A percentile compares a stretch with the other conserved stretches of the same genome.
Evolutionary conservation across 805 yeast species (phyloP).

Genomic region (Nakazawaea wyomingensis): DNA sequence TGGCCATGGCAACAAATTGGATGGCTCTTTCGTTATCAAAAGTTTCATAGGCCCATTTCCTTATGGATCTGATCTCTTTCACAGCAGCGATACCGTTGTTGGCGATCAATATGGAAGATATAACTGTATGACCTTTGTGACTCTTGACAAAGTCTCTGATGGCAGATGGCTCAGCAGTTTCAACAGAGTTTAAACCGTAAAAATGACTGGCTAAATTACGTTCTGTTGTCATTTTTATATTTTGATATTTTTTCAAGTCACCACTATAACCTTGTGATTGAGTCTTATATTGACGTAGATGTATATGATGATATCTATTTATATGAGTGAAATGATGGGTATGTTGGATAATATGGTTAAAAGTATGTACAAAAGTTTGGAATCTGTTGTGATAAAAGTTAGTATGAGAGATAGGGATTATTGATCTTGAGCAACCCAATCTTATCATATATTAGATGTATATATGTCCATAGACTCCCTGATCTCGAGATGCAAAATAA

Average conservation of each 20-base stretch:
- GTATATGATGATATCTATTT: not conserved
- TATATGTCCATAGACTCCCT: not conserved
- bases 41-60: constrained; percentile 99
- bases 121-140: constrained; percentile 94
- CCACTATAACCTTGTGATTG: not conserved
- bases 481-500: too few species aligned
- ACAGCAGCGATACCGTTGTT: constrained; percentile 99
- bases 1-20: constrained; percentile 96
- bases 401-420: not conserved
- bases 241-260: not conserved
- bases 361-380: not conserved
- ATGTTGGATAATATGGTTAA: not conserved
- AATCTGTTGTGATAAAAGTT: not conserved
- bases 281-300: not conserved
- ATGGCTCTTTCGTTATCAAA: constrained; percentile 93
- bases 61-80: constrained; percentile 92
- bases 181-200: constrained; percentile 75
- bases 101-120: constrained; percentile 83
- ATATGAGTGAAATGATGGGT: not conserved
- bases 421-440: not conserved
- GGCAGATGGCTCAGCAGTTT: constrained; percentile 67
- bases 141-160: constrained; percentile 80
- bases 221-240: constrained; percentile 5
- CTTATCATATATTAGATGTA: constrained; percentile 5
- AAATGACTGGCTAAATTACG: constrained; percentile 61